Evolutionary conservation across 139 green algal genomes (phyloP), one percentile per base, ranked within the genome.

Genomic region (Micractinium sp.): DNA sequence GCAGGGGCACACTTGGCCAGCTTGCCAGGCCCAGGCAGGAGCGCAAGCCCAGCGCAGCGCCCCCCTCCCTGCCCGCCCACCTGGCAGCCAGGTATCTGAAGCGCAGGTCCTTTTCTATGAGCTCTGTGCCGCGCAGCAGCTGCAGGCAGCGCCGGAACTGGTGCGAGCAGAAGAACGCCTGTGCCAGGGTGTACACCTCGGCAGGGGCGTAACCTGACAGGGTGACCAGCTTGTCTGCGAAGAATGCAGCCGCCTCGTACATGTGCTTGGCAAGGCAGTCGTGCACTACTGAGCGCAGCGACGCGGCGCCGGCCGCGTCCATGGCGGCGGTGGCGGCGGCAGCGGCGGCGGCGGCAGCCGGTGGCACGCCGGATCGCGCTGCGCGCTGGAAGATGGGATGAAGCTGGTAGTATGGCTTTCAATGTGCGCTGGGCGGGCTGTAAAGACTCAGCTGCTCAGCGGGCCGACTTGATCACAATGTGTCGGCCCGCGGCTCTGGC

Each of bases 191-290:
- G 77, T 97, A 99, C 0, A 98, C 91, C 75, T 99, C 97, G 18
- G 81, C 93, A 5, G 93, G 92, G 0, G 86, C 88, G 36, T 89
- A 87, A 18, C 89, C 89, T 23, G 93, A 95, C 13, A 99, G 84
- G 0, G 93, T 96, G 0, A 97, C 93, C 19, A 99, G 92, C 93
- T 99, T 99, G 87, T 99, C 98, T 0, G 97, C 98, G 74, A 97
- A 99, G 85, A 99, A 99, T 1, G 96, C 92, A 0, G 97, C 98
- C 0, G 96, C 96, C 2, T 92, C 87, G 83, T 98, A 95, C 71
- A 98, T 86, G 88, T 99, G 97, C 90, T 99, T 98, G 29, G 92
- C 94, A n/a, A 99, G 88, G 88, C 94, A 97, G 85, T 98, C 96
- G 66, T 97, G 93, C 18, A 98, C 95, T 20, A 99, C 71, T 31